Conservation (phyloP, 176 grass and related monocot genomes). For the Miscanthus lutarioriparius region DNA sequence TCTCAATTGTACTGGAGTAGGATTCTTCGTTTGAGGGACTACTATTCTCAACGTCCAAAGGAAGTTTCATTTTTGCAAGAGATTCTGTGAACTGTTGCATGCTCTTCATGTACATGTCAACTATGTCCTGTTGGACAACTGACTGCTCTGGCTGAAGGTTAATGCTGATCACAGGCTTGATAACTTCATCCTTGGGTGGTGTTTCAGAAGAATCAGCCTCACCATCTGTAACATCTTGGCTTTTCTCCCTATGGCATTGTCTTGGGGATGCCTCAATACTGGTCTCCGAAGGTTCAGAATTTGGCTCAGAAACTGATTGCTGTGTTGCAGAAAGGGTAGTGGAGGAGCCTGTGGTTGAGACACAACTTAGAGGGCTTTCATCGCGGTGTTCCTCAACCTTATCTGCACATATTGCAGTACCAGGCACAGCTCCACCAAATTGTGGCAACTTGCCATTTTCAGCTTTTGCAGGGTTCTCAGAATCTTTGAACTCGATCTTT, state of each 20-base stretch:
- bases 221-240: constrained; percentile 53
- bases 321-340: background rate
- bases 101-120: constrained; percentile 99
- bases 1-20: constrained; percentile 47
- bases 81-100: constrained; percentile 97
- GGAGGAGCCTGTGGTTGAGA: constrained; percentile 59
- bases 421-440: constrained; percentile 32
- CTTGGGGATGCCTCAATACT: constrained; percentile 26
- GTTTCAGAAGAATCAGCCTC: constrained; percentile 69
- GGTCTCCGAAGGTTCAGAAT: constrained; percentile 34
- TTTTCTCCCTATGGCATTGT: constrained; percentile 52
- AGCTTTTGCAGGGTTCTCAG: background rate
- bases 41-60: constrained; percentile 53
- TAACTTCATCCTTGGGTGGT: constrained; percentile 22
- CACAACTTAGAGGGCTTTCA: constrained; percentile 63
- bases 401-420: constrained; percentile 41
- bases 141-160: constrained; percentile 63
- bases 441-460: constrained; percentile 45
- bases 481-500: constrained; percentile 72
- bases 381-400: constrained; percentile 19
- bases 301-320: constrained; percentile 42
- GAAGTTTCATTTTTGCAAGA: constrained; percentile 96
- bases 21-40: constrained; percentile 42
- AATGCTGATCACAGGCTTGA: constrained; percentile 67
- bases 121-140: constrained; percentile 76